Percentiles rank a stretch among this genome's conserved stretches.
Conservation (phyloP, 306 rosid genomes). For the Elaeagnus macrophylla region DNA sequence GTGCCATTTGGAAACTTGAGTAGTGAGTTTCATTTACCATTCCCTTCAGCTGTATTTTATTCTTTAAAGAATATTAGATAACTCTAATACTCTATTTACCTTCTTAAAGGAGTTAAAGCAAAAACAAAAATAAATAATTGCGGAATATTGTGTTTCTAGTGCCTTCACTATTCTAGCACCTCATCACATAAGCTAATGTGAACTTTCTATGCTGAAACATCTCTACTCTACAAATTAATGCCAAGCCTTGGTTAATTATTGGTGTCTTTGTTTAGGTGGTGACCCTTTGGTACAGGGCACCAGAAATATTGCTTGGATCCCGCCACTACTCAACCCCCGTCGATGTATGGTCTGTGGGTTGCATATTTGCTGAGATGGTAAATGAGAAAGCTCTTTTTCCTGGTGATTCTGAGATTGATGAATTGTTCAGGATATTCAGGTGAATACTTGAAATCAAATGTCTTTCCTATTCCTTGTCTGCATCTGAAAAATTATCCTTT, state of each 20-base stretch:
- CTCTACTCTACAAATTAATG: conserved; percentile 6
- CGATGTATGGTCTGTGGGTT: conserved; percentile 98
- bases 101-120: not conserved
- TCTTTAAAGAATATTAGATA: not conserved
- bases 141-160: too few species aligned
- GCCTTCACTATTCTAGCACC: too few species aligned
- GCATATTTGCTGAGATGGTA: conserved; percentile 99
- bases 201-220: not conserved
- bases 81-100: not conserved
- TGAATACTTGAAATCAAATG: conserved; percentile 21
- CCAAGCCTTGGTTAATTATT: conserved; percentile 7
- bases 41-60: not conserved
- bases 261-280: conserved; percentile 58
- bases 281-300: conserved; percentile 98
- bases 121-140: too few species aligned
- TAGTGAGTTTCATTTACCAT: not conserved
- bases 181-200: too few species aligned
- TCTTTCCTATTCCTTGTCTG: not conserved
- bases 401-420: conserved; percentile 98
- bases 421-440: conserved; percentile 93
- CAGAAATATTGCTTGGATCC: conserved; percentile 97
- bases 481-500: not conserved
- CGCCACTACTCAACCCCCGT: conserved; percentile 97
- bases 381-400: conserved; percentile 84
- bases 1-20: not conserved